Evolutionary conservation across 2,329 filamentous ascomycete genomes (phyloP).

Genomic region (Epichloe amarillans): DNA sequence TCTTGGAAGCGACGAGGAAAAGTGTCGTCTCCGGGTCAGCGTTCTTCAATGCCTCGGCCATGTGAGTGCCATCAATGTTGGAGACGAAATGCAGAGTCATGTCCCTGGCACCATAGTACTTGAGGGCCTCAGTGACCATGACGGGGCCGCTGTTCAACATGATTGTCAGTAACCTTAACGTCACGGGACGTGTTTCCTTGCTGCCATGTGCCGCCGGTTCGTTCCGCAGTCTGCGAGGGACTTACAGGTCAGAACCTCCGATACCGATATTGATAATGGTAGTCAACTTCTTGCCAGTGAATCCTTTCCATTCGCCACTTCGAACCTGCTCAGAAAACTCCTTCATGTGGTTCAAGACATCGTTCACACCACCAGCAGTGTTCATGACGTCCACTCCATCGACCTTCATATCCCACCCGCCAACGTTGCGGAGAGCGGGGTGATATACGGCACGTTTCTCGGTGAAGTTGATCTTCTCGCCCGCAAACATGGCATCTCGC

Average conservation of each 20-base stretch:
- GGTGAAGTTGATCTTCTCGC: conserved; percentile 99
- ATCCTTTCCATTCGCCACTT: conserved; percentile 93
- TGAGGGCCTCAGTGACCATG: conserved; percentile 97
- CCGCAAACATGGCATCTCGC: conserved; percentile 92
- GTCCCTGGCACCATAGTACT: conserved; percentile 77
- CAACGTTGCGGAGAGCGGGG: conserved; percentile 80
- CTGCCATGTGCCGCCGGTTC: not conserved
- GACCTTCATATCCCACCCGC: conserved; percentile 70
- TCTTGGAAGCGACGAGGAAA: conserved; percentile 97
- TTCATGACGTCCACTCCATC: conserved; percentile 89
- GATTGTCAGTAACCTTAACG: not conserved
- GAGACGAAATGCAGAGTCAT: conserved; percentile 95
- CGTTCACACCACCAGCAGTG: conserved; percentile 75
- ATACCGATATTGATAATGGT: conserved; percentile 97
- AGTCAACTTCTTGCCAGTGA: conserved; percentile 91
- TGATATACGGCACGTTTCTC: conserved; percentile 95
- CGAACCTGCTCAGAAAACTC: conserved; percentile 92
- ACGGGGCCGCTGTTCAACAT: conserved; percentile 60
- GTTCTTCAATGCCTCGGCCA: conserved; percentile 77
- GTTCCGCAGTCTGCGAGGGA: conserved; percentile 11
- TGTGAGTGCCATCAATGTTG: conserved; percentile 98
- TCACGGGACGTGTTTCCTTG: too few species aligned
- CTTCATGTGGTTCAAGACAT: conserved; percentile 93
- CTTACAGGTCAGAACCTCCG: conserved; percentile 93
- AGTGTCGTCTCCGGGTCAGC: conserved; percentile 97